phyloP scores from a whole-genome alignment of 2,329 filamentous ascomycete genomes.

The Malbranchea cinnamomea region DNA sequence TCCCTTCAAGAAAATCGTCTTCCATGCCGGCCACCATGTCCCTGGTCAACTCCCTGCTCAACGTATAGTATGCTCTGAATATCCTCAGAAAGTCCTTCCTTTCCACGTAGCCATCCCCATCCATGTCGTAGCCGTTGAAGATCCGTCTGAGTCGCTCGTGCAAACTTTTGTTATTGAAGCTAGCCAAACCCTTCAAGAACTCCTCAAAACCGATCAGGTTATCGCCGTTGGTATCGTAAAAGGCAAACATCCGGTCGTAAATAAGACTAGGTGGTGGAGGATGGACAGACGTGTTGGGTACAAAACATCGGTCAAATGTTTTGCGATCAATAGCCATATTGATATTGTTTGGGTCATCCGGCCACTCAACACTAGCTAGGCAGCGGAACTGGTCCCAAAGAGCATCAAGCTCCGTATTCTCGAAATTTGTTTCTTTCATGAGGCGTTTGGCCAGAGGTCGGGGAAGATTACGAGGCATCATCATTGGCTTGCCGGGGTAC shows the following conservation, averaged over 20 bases:
- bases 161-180: conserved; percentile 41
- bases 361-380: conserved; percentile 74
- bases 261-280: conserved; percentile 75
- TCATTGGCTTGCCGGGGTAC: conserved; percentile 76
- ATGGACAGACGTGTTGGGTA: conserved; percentile 66
- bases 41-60: conserved; percentile 77
- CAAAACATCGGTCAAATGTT: conserved; percentile 82
- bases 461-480: conserved; percentile 52
- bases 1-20: conserved; percentile 60
- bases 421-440: conserved; percentile 59
- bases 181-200: conserved; percentile 69
- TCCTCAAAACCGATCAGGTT: conserved; percentile 84
- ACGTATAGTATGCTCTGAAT: conserved; percentile 80
- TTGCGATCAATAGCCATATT: conserved; percentile 76
- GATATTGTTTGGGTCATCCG: conserved; percentile 62
- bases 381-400: conserved; percentile 96
- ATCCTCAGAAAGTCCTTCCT: conserved; percentile 80
- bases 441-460: conserved; percentile 52
- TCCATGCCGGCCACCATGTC: conserved; percentile 68
- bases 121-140: conserved; percentile 82
- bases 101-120: conserved; percentile 72
- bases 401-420: conserved; percentile 77
- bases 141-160: conserved; percentile 56
- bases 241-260: conserved; percentile 90
- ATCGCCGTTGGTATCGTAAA: conserved; percentile 85